Conservation (phyloP, 441 rosid species). For the Pelargonium citronellum region DNA sequence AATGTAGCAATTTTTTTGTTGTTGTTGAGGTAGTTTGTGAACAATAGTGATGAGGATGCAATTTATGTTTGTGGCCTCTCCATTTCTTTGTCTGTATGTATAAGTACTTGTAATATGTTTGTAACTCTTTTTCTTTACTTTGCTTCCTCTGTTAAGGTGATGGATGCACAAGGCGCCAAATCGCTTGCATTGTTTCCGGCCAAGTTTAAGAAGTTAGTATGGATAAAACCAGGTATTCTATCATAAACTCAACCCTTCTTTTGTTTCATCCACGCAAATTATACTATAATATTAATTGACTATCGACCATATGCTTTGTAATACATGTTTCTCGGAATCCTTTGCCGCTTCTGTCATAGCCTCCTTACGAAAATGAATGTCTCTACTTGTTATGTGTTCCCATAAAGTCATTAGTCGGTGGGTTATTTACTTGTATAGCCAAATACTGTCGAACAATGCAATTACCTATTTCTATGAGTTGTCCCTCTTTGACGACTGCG, state of each 20-base stretch:
- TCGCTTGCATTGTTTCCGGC: slow-evolving; percentile 82
- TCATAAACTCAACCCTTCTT: not conserved
- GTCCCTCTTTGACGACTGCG: not conserved
- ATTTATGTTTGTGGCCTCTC: not conserved
- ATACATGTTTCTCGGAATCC: not conserved
- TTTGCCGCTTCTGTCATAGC: not conserved
- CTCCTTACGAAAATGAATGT: not conserved
- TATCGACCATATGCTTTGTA: not conserved
- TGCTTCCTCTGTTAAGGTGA: slow-evolving; percentile 38
- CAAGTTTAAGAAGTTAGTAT: slow-evolving; percentile 83
- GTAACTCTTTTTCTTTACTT: not conserved
- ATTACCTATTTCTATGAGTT: not conserved
- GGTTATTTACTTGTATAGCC: not conserved
- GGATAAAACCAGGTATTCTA: slow-evolving; percentile 67
- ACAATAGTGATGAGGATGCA: not conserved
- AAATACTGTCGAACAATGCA: not conserved
- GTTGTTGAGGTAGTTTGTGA: not conserved
- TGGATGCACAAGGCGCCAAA: slow-evolving; percentile 64
- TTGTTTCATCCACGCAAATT: not conserved
- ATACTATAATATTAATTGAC: not conserved
- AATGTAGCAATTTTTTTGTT: too few relatives aligned
- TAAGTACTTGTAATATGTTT: not conserved
- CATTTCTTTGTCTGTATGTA: not conserved
- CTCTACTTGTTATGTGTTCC: not conserved
- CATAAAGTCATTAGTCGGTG: not conserved